phyloP scores from a whole-genome alignment of 2,329 filamentous ascomycete genomes.

The Fusarium redolens region DNA sequence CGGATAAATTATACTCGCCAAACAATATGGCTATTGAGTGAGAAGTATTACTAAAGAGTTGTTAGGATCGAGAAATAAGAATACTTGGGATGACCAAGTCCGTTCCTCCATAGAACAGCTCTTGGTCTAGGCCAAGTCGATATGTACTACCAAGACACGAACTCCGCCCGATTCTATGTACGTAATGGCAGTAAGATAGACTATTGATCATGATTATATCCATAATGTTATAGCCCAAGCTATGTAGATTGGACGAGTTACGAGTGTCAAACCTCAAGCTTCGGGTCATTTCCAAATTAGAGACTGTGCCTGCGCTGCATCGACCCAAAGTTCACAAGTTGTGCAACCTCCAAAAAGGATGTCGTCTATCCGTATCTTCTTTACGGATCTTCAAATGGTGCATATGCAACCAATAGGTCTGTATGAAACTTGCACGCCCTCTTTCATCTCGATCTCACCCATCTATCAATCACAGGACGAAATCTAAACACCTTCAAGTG shows the following conservation, averaged over 20 bases:
- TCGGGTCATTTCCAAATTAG: neutral
- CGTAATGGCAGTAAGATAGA: too few species aligned
- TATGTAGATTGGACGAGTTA: neutral
- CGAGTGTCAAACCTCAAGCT: neutral
- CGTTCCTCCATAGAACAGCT: neutral
- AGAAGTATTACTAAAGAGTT: neutral
- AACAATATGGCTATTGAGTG: fast-evolving
- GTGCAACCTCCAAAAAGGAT: neutral
- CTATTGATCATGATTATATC: fast-evolving
- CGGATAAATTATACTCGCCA: fast-evolving
- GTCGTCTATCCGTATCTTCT: neutral
- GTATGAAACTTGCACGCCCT: neutral
- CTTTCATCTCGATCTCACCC: neutral
- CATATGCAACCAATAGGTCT: neutral
- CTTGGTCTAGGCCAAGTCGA: neutral
- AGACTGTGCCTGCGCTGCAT: neutral
- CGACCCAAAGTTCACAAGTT: neutral
- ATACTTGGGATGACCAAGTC: neutral
- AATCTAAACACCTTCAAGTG: neutral
- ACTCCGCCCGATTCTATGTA: neutral
- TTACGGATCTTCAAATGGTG: neutral
- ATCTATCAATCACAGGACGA: neutral
- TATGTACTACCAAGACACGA: neutral
- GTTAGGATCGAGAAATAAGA: fast-evolving
- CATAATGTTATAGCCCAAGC: neutral